Percentiles rank a stretch among this genome's conserved stretches.
Evolutionary conservation across 176 grass and related monocot genomes (phyloP).

Genomic region (Oryza meyeriana): DNA sequence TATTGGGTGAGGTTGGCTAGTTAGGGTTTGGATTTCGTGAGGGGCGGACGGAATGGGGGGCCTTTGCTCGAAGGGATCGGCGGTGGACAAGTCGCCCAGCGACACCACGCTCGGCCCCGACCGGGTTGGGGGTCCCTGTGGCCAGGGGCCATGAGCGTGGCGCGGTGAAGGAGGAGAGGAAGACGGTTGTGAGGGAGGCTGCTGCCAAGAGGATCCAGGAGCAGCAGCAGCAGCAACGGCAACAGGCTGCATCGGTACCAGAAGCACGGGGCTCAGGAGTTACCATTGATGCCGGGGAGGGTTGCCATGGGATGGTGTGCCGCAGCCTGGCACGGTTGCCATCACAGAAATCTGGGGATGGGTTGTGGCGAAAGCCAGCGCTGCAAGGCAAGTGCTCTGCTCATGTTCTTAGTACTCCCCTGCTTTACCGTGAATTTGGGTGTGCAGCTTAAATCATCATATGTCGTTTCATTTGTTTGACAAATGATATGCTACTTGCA

Average conservation of each 20-base stretch:
- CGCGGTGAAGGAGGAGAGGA: conserved; percentile 28
- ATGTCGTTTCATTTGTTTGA: neutral
- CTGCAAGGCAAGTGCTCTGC: conserved; percentile 54
- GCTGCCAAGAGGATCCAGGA: conserved; percentile 58
- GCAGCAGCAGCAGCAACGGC: conserved; percentile 24
- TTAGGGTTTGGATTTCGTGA: conserved; percentile 24
- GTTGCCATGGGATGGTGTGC: conserved; percentile 44
- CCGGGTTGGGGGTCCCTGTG: conserved; percentile 13
- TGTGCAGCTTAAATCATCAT: conserved; percentile 1
- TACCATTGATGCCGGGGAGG: neutral
- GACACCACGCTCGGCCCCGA: conserved; percentile 73
- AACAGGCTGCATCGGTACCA: neutral
- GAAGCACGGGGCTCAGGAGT: neutral
- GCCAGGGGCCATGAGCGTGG: conserved; percentile 37
- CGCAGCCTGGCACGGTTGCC: conserved; percentile 51
- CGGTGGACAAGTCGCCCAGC: conserved; percentile 93
- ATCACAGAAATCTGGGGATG: conserved; percentile 61
- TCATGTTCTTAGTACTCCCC: neutral
- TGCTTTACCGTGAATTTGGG: conserved; percentile 3
- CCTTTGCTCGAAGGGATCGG: conserved; percentile 80
- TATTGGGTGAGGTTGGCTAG: neutral
- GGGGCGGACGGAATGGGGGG: conserved; percentile 52
- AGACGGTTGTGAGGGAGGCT: conserved; percentile 19
- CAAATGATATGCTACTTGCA: neutral
- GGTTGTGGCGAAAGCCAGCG: conserved; percentile 51